Evolutionary conservation across 441 rosid species (phyloP), one percentile per base, ranked within the genome.

Genomic region (Aquilaria agallochum): DNA sequence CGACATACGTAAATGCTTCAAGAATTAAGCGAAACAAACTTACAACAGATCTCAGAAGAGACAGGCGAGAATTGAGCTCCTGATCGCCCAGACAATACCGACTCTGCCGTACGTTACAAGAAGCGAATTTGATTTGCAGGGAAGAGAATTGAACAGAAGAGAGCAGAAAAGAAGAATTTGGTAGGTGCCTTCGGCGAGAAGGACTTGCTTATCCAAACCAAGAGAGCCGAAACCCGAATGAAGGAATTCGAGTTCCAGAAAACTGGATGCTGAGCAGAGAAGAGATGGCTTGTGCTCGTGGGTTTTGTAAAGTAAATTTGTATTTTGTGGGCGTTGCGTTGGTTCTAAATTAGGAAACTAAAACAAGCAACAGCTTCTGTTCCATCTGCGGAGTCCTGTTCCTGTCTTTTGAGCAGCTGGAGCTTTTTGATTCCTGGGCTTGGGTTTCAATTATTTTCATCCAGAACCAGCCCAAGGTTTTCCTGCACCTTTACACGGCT

Each of bases 1-100:
- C 62, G 31, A 66, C 64, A 55, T 59, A 36, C 42, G 7, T 1
- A 36, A 4, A 36, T 36, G 42, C 7, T 50, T 31, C 14, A 15
- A 14, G 6, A 71, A 72, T 70, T 64, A 51, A 34, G 58, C 55
- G 60, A 59, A 64, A 45, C 63, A 64, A 52, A 74, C 75, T 66
- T 42, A 79, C 76, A 61, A 67, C 76, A 70, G 83, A 79, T 76
- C 83, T 76, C 71, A 58, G 3, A 45, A 46, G 60, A 63, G 47
- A 46, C 20, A 47, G 5, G 36, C 3, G 33, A 54, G 57, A 31
- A 56, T 11, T 30, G 32, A 31, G 53, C 14, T 30, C 33, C 32
- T 45, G 36, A 13, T 15, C 55, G 12, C 13, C 57, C 12, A 54
- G 11, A 54, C 46, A 10, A 32, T 27, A 44, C 7, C 31, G 27